These are phyloP conservation scores for Kuraishia floccosa DNA, from an alignment of 805 yeast genomes.

Conservation along the genomic window DNA sequence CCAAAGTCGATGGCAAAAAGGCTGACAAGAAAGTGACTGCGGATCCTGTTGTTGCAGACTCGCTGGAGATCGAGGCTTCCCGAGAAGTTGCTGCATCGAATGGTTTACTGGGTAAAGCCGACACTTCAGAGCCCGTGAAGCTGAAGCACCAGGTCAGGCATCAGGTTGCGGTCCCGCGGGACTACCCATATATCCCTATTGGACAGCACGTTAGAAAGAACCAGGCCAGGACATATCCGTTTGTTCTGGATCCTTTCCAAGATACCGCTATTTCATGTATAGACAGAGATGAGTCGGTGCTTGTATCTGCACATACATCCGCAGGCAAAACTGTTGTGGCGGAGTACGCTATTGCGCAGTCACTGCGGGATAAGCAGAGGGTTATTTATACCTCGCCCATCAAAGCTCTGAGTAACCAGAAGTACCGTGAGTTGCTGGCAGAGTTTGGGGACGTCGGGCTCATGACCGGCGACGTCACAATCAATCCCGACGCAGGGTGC, in stretches of 20 bases:
- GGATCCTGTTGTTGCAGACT: slow-evolving; percentile 69
- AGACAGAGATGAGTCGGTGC: slow-evolving; percentile 86
- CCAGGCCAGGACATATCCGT: slow-evolving; percentile 88
- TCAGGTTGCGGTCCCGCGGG: slow-evolving; percentile 94
- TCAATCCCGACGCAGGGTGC: slow-evolving; percentile 97
- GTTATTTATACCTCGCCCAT: slow-evolving; percentile 94
- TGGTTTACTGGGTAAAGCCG: slow-evolving; percentile 42
- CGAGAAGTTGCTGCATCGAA: slow-evolving; percentile 79
- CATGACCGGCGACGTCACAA: slow-evolving; percentile 98
- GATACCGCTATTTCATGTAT: slow-evolving; percentile 94
- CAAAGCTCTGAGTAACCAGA: slow-evolving; percentile 90
- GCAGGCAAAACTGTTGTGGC: slow-evolving; percentile 98
- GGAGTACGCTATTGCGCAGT: slow-evolving; percentile 93
- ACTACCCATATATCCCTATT: slow-evolving; percentile 79
- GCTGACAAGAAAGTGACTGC: slow-evolving; percentile 16
- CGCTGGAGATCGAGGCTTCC: slow-evolving; percentile 80
- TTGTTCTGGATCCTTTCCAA: slow-evolving; percentile 92
- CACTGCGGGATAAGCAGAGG: slow-evolving; percentile 82
- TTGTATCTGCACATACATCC: slow-evolving; percentile 96
- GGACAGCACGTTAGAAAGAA: slow-evolving; percentile 69
- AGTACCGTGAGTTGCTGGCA: slow-evolving; percentile 82
- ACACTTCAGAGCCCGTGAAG: slow-evolving; percentile 37
- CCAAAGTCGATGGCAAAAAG: slow-evolving; percentile 7
- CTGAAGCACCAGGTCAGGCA: slow-evolving; percentile 92
- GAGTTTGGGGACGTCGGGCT: slow-evolving; percentile 96